Conservation (phyloP, 352 stramenopile genomes). For the Phytophthora sojae region DNA sequence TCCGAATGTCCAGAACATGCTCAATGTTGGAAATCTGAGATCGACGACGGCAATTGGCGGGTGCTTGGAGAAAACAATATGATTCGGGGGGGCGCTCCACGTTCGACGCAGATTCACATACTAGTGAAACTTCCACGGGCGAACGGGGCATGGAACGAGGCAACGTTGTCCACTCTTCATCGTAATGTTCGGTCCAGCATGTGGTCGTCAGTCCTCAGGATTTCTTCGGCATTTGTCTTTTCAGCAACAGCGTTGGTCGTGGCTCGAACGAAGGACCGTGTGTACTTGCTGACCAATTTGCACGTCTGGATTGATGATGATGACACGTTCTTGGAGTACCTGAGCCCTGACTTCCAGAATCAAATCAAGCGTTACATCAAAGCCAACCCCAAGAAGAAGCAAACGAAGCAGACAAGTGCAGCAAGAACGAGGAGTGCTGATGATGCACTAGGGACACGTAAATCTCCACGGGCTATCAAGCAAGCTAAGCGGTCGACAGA, state of each 20-base stretch:
- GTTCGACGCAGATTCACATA: neutral
- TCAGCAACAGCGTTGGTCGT: slow-evolving; percentile 15
- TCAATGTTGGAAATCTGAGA: too few species aligned
- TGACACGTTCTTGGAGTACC: slow-evolving; percentile 1
- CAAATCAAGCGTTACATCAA: slow-evolving; percentile 37
- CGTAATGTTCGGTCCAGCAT: slow-evolving; percentile 5
- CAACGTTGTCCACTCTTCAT: slow-evolving; percentile 2
- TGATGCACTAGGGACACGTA: neutral
- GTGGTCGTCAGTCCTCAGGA: slow-evolving; percentile 16
- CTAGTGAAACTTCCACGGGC: neutral
- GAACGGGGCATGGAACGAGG: slow-evolving; percentile 5
- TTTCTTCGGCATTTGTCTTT: slow-evolving; percentile 18
- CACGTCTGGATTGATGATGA: slow-evolving; percentile 8
- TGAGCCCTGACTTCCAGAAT: slow-evolving; percentile 5
- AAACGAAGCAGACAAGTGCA: slow-evolving; percentile 35
- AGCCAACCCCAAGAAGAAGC: slow-evolving; percentile 19
- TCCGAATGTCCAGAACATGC: too few species aligned
- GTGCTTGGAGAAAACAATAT: too few species aligned
- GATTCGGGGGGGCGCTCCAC: too few species aligned
- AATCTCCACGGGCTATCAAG: slow-evolving; percentile 10
- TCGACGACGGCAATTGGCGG: too few species aligned
- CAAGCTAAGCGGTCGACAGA: slow-evolving; percentile 1
- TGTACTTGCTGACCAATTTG: slow-evolving; percentile 10
- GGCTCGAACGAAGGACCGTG: slow-evolving; percentile 5
- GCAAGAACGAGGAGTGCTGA: slow-evolving; percentile 12